Evolutionary conservation across 1,284 basidiomycete genomes (phyloP), one percentile per base, ranked within the genome.

Genomic region (Papiliotrema nemorosa): DNA sequence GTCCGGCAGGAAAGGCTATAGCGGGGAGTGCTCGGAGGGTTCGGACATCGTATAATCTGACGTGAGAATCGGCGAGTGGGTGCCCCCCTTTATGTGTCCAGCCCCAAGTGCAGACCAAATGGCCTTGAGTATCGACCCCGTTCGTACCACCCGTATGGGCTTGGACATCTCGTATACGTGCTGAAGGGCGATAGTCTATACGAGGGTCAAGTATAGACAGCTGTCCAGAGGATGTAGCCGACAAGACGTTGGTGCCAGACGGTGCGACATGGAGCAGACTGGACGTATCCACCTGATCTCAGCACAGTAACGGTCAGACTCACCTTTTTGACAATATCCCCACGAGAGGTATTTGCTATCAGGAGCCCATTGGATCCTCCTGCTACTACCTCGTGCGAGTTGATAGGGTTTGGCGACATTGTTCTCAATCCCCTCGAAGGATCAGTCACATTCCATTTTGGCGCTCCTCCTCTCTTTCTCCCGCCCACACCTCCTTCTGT

Each of bases 21-120:
- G 92, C 90, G 0, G 70, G 65, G 84, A 84, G 25, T 87, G 80
- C 2, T 31, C 85, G 83, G 77, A 97, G 82, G 36, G 81, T 87
- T 26, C 94, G 84, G 24, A 91, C 69, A 70, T 98, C 94, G 67
- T 89, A 96, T 10, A 97, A 81, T 73, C 96, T 94, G 60, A 98
- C 88, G 24, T 96, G 78, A 2, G 91, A 88, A 70, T 97, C 94
- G 0, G 90, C 87, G 45, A 88, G 82, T 1, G 93, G 90, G 40
- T 88, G 86, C 20, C 88, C 86, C 72, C 90, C 89, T 67, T 89
- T 91, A 64, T 89, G 80, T 6, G 87, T 86, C 76, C 86, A 86
- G 3, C 92, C 92, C 62, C 91, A 88, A 2, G 89, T 90, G 64
- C 86, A 88, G 24, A 88, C 80, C 55, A 85, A 81, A 70, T 90